Evolutionary conservation across 1,284 basidiomycete species (phyloP), one percentile per base, ranked within the genome.

Genomic region (Tylopilus sp.): DNA sequence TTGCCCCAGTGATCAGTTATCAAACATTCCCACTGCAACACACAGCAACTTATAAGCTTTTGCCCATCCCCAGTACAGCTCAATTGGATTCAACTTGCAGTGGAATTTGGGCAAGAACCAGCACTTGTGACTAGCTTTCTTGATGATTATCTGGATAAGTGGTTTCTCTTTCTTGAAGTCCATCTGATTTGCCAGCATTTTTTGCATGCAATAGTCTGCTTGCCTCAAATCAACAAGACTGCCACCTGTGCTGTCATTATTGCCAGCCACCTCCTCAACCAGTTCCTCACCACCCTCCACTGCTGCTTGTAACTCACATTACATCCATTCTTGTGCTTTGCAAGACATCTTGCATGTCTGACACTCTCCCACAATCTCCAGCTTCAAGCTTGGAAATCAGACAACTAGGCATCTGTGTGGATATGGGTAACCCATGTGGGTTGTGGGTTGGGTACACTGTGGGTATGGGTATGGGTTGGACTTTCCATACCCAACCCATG

Each of bases 341-440:
- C 24, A 47, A 18, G 54, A 66, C 2, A 63, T 13, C 39, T 63
- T 66, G 44, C 58, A 66, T 22, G 38, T 51, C 26, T 47, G 10
- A n/a, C 58, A 66, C 22, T 66, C 65, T 7, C 61, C 62, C 1
- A 66, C 44, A 3, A 49, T 58, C 36, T 63, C 60, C 4, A 95
- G 75, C 89, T 99, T 55, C 96, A 96, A 22, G 94, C 95, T 15
- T n/a, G n/a, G n/a, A n/a, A n/a, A n/a, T n/a, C n/a, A n/a, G n/a
- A n/a, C n/a, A n/a, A n/a, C n/a, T n/a, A n/a, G n/a, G n/a, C n/a
- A n/a, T n/a, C n/a, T n/a, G n/a, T n/a, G n/a, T n/a, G n/a, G n/a
- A n/a, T n/a, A n/a, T n/a, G n/a, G n/a, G n/a, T n/a, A n/a, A n/a
- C n/a, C n/a, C n/a, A n/a, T n/a, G n/a, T n/a, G n/a, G n/a, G n/a